These are phyloP conservation scores for Lactarius pseudohatsudake DNA, from an alignment of 768 basidiomycete species.

Conservation along the genomic window DNA sequence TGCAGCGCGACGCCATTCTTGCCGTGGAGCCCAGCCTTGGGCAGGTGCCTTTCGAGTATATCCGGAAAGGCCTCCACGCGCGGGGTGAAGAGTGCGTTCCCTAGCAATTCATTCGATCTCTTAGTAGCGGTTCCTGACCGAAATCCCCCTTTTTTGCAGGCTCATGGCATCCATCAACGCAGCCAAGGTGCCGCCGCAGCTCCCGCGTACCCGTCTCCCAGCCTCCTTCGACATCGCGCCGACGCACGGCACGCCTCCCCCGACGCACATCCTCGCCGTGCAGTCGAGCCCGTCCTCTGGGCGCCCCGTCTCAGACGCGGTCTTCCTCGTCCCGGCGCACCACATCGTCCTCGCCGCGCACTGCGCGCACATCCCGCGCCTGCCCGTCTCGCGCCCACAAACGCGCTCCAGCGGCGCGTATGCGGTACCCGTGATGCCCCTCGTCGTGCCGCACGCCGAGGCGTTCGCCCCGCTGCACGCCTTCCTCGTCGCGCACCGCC, in stretches of 20 bases:
- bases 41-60: conserved; percentile 60
- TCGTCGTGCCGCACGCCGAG: conserved; percentile 68
- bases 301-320: conserved; percentile 35
- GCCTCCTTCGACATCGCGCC: conserved; percentile 23
- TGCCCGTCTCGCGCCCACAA: conserved; percentile 40
- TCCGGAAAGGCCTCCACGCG: conserved; percentile 50
- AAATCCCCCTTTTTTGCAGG: not conserved
- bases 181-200: conserved; percentile 22
- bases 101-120: not conserved
- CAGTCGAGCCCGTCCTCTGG: conserved; percentile 42
- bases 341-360: conserved; percentile 59
- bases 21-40: conserved; percentile 54
- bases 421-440: conserved; percentile 62
- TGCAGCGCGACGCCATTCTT: conserved; percentile 53
- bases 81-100: conserved; percentile 46
- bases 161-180: conserved; percentile 26
- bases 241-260: conserved; percentile 14
- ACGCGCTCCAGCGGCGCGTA: conserved; percentile 30
- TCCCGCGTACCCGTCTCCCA: conserved; percentile 27
- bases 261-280: conserved; percentile 38
- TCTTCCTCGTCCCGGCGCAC: conserved; percentile 60
- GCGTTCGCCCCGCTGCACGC: conserved; percentile 64
- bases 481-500: conserved; percentile 69
- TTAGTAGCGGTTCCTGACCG: conserved; percentile 2
- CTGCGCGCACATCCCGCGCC: conserved; percentile 55